phyloP scores from a whole-genome alignment of 441 rosid species.

The Lepidium campestre region DNA sequence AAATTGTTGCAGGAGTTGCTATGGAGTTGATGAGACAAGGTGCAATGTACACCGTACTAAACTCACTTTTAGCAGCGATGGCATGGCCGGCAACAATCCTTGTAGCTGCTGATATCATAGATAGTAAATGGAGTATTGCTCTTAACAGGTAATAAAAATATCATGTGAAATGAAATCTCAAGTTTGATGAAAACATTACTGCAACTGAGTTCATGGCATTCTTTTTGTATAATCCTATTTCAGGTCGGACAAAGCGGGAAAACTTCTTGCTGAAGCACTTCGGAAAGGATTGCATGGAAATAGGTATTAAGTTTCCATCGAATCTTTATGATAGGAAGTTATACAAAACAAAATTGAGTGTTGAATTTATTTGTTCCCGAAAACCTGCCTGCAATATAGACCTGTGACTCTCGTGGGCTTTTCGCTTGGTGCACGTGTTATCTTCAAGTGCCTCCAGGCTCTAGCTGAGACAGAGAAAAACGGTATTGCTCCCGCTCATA shows the following conservation, averaged over 20 bases:
- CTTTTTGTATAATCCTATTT: not conserved
- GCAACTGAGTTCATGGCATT: not conserved
- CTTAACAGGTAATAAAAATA: conserved; percentile 60
- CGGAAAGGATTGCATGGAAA: conserved; percentile 83
- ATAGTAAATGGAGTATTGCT: conserved; percentile 84
- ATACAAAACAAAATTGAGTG: not conserved
- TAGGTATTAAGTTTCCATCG: conserved; percentile 42
- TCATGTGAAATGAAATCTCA: not conserved
- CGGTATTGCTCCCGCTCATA: conserved; percentile 41
- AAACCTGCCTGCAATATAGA: conserved; percentile 34
- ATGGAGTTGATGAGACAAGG: conserved; percentile 80
- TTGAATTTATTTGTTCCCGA: not conserved
- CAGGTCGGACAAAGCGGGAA: conserved; percentile 91
- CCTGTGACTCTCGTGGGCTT: conserved; percentile 90
- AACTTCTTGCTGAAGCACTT: conserved; percentile 76
- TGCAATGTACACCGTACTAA: conserved; percentile 81
- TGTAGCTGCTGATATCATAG: conserved; percentile 73
- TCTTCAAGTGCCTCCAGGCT: conserved; percentile 76
- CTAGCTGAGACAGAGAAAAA: conserved; percentile 64
- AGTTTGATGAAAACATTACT: not conserved
- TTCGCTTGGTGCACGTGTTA: conserved; percentile 88
- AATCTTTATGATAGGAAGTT: not conserved
- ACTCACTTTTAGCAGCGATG: conserved; percentile 64
- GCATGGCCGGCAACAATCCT: conserved; percentile 79
- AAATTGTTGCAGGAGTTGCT: conserved; percentile 51